Base-by-base conservation (phyloP, 805 yeast species). In the Blastobotrys peoriensis region DNA sequence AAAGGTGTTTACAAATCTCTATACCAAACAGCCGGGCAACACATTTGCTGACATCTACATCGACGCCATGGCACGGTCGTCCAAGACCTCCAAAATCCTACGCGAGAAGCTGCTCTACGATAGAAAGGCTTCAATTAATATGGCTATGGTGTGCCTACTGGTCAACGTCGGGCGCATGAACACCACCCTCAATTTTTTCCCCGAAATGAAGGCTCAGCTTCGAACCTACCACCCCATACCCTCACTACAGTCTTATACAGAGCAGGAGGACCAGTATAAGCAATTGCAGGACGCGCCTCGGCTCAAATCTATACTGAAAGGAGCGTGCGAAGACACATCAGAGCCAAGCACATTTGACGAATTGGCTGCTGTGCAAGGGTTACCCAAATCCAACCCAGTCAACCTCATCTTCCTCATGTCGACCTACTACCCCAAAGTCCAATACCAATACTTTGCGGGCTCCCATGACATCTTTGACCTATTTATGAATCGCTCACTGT, bases 211-310 rank as follows among this genome's bases (percentile, higher is more conserved):
- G 55, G 86, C 96, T 0, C 91, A 88, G 53, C 71, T 91, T 50
- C 73, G 98, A 57, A 89, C 97, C 0, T 91, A 85, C 60, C 97
- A 91, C 65, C 84, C 95, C 9, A 86, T 91, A 27, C 98, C 98
- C 0, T 79, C 88, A 8, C 69, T 91, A 36, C 97, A 91, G 61
- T 79, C 83, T 2, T 78, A 76, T 46, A 73, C 82, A 15, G 75
- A 71, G 43, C 65, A 65, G 38, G 61, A 71, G 10, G 75, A 75
- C 36, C 30, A 25, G 13, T 81, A 80, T 38, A 86, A 84, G 60
- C 93, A 87, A 46, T 69, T 91, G 33, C 98, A 91, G 65, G 98
- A 91, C 59, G 93, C 98, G 0, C 98, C 98, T 2, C 71, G 98
- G 44, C 73, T 91, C 50, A 91, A 91, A 61, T 82, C 94, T 0